Base-by-base conservation (phyloP, 208 protist species). In the Crithidia bombi region DNA sequence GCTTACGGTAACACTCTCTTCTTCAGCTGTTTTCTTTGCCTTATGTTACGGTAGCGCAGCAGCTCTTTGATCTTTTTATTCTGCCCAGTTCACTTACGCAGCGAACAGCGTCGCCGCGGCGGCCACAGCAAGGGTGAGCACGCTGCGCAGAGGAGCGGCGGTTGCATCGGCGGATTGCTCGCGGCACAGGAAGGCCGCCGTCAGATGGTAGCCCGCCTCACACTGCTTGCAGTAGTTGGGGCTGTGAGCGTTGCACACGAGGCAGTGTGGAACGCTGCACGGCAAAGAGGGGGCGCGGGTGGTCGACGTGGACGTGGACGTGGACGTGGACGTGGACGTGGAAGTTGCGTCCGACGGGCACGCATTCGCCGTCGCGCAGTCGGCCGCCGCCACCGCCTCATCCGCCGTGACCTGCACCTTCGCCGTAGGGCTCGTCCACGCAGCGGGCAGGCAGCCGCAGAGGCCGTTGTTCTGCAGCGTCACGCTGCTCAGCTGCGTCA, bases 11-110 rank as follows among this genome's bases (percentile, higher is more conserved):
- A n/a, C n/a, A n/a, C n/a, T n/a, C n/a, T n/a, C n/a, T n/a, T n/a
- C n/a, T n/a, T n/a, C n/a, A n/a, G n/a, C n/a, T n/a, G n/a, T n/a
- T n/a, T n/a, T n/a, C n/a, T n/a, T n/a, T n/a, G n/a, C n/a, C n/a
- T n/a, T n/a, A n/a, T n/a, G n/a, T n/a, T n/a, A n/a, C n/a, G n/a
- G n/a, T n/a, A n/a, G n/a, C n/a, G n/a, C n/a, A n/a, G n/a, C n/a
- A n/a, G n/a, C n/a, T n/a, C n/a, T n/a, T n/a, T n/a, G 17, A 69
- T 65, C 55, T 25, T 70, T 9, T 63, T 57, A 56, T 23, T 57
- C 33, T 65, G 17, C 55, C 35, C 23, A 6, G 43, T 35, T 55
- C 68, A 23, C 10, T 58, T 58, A 58, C 5, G 52, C 56, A 3
- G 23, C 25, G 4, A 62, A 17, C 56, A 62, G 56, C 17, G 56